Base-by-base conservation (phyloP, 352 stramenopile genomes). In the Peronosclerospora sorghi region DNA sequence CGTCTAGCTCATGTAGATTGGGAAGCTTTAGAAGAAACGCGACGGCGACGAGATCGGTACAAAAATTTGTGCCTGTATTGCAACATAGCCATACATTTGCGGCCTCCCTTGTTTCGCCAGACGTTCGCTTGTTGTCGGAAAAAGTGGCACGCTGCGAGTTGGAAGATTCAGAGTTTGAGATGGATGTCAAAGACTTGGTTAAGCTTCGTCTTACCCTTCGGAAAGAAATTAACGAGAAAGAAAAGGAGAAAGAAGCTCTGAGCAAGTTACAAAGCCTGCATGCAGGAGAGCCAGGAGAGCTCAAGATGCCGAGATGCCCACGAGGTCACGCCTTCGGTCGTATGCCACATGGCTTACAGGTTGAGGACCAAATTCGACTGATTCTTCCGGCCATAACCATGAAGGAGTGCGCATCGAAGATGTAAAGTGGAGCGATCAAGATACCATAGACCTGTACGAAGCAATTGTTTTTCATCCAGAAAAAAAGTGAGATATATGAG, bases 401-500 rank as follows among this genome's bases (percentile, higher is more conserved):
- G 54, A 50, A 37, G 39, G 44, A 5, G 14, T 67, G 6, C 37
- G 51, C 26, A 51, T 62, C 23, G 62, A 74, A 32, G 73, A 86
- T 26, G 62, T 87, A 2, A 68, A 75, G 44, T 90, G 77, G 77
- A 90, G 73, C 45, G 75, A 92, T n/a, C 66, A 88, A 49, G 80
- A 92, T 38, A 86, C 71, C 5, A 81, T 86, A 38, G 62, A 77
- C 24, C 47, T 92, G 2, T 92, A 84, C 26, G 69, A 81, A n/a
- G 77, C 77, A 6, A 92, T 92, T 35, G 65, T 90, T 49, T 92
- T 84, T 30, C 60, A 87, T 45, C 80, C 80, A 0, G 60, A 70
- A 1, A 35, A n/a, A 74, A 51, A 54, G 8, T 28, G 30, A 8
- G 24, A 9, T 29, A 32, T 45, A 41, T 15, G 49, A 58, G 34